Evolutionary conservation across 352 stramenopile genomes (phyloP), one percentile per base, ranked within the genome.

Genomic region (Globisporangium cylindrosporum): DNA sequence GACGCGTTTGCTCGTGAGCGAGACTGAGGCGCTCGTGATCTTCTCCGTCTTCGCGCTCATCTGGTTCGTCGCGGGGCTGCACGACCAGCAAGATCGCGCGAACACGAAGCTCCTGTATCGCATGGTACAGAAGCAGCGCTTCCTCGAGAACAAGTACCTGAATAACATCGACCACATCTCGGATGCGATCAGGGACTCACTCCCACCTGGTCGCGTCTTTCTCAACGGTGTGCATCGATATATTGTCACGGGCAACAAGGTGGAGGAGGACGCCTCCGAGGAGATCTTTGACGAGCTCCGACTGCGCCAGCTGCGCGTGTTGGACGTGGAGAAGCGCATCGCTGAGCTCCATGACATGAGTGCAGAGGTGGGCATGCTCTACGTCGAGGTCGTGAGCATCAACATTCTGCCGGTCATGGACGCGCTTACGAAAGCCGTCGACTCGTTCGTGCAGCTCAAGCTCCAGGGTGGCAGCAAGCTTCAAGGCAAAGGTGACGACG

Each of bases 221-320:
- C 80, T 92, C 67, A 92, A 92, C 48, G 86, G 86, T 34, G 77
- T 94, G 0, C 81, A 84, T 12, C 66, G 73, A 48, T 93, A 90
- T 59, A 67, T 93, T 20, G 74, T 92, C 34, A 93, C 81, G 20
- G 86, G 86, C 25, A 78, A 92, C 73, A 84, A 87, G 41, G 65
- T 62, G 15, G 86, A 92, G 48, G 76, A 92, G 67, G 86, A 92
- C 61, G 80, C 77, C 14, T 84, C 81, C 7, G 84, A 92, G 58
- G 86, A 94, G 24, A 61, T 94, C n/a, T 71, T 81, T 14, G 86
- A 92, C 9, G 82, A 92, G 58, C 75, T 87, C 41, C 58, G 66
- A 15, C 58, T 76, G 46, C 73, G 74, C 12, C 80, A 89, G 65
- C 64, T 75, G n/a, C 63, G 72, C 2, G 62, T 65, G 14, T 8